These are phyloP conservation scores for Primulina tabacum DNA, from an alignment of 257 asterid genomes.

Conservation along the genomic window DNA sequence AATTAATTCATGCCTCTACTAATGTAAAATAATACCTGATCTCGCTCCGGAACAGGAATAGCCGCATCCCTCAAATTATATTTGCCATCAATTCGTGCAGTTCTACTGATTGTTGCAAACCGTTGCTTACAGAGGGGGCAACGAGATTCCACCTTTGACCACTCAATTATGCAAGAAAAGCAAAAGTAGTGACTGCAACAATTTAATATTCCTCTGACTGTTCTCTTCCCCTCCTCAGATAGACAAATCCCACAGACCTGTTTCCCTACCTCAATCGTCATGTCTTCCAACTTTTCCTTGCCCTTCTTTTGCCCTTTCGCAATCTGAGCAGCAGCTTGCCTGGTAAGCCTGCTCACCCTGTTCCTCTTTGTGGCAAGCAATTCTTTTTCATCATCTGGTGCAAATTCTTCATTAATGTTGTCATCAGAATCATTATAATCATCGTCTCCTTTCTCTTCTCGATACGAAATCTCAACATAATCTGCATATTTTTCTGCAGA, in stretches of 20 bases:
- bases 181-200: constrained; percentile 91
- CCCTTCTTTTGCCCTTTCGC: constrained; percentile 22
- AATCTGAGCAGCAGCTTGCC: constrained; percentile 10
- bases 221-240: constrained; percentile 77
- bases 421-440: constrained; percentile 34
- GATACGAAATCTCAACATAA: constrained; percentile 11
- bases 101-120: constrained; percentile 62
- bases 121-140: constrained; percentile 93
- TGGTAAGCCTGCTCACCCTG: constrained; percentile 17
- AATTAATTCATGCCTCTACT: constrained; percentile 1
- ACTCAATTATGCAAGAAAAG: constrained; percentile 89
- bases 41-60: constrained; percentile 76
- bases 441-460: constrained; percentile 31
- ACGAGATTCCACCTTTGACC: constrained; percentile 98
- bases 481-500: background rate
- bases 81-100: constrained; percentile 47
- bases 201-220: constrained; percentile 63
- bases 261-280: constrained; percentile 57
- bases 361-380: constrained; percentile 27
- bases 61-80: constrained; percentile 48
- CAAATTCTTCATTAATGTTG: constrained; percentile 36
- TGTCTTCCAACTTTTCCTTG: constrained; percentile 52
- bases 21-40: constrained; percentile 56
- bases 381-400: constrained; percentile 39
- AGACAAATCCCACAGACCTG: constrained; percentile 92